These are phyloP conservation scores for Coemansia asiatica DNA, from an alignment of 192 early-diverging fungal genomes.

Conservation along the genomic window DNA sequence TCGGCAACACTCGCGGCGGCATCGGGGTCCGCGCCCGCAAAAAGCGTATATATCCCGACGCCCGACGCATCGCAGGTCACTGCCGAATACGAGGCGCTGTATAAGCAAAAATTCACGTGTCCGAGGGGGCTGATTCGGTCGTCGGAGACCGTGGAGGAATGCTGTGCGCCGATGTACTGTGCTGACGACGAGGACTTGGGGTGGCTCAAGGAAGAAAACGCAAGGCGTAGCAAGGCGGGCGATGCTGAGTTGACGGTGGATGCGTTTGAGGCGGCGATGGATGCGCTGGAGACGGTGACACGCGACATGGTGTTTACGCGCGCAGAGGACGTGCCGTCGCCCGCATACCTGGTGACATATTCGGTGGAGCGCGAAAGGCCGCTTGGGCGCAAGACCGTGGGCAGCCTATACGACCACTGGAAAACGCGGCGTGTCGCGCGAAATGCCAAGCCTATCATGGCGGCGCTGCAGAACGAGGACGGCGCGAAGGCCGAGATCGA, in stretches of 20 bases:
- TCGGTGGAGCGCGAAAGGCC: constrained; percentile 44
- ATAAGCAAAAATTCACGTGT: constrained; percentile 66
- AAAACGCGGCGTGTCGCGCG: constrained; percentile 19
- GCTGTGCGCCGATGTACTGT: constrained; percentile 83
- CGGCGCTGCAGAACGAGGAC: constrained; percentile 62
- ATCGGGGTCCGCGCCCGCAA: constrained; percentile 56
- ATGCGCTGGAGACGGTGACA: constrained; percentile 70
- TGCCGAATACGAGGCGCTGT: constrained; percentile 68
- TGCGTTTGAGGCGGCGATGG: constrained; percentile 78
- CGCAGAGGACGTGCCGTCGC: constrained; percentile 39
- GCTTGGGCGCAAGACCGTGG: constrained; percentile 10
- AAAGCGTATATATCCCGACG: constrained; percentile 81
- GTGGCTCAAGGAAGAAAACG: constrained; percentile 36
- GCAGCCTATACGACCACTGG: constrained; percentile 46
- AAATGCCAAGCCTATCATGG: constrained; percentile 31
- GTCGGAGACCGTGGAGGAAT: constrained; percentile 84
- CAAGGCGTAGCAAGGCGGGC: constrained; percentile 29
- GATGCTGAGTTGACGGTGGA: constrained; percentile 60
- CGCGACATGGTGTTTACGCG: constrained; percentile 61
- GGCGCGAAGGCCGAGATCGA: constrained; percentile 71
- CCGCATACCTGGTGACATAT: constrained; percentile 33
- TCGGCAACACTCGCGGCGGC: constrained; percentile 70
- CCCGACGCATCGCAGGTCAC: constrained; percentile 82
- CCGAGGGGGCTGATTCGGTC: constrained; percentile 83
- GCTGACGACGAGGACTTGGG: constrained; percentile 82